Evolutionary conservation across 1,284 basidiomycete species (phyloP), one percentile per base, ranked within the genome.

Genomic region (Tremellales sp.): DNA sequence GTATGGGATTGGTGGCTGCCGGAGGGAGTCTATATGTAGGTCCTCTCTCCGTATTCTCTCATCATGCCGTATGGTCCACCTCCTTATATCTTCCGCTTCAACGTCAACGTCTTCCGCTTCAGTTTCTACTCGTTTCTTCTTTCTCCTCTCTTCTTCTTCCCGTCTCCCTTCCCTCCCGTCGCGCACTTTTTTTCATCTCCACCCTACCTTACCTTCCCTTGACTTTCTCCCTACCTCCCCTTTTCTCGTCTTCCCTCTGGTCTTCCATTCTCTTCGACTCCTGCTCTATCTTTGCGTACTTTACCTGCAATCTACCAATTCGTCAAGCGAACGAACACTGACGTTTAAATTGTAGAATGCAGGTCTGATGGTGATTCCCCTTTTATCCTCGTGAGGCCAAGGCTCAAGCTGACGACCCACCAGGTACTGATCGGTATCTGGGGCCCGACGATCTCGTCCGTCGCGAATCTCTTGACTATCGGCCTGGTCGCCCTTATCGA

Each of bases 401-500:
- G 24, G 33, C 25, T 31, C 16, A 19, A 8, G 16, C 8, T 32
- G 39, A 47, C 48, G 46, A 45, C 9, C 27, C 19, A 25, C 34
- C 37, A 39, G 37, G 21, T 66, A 32, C 62, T 73, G 24, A 73
- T 73, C 35, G 72, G 72, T 0, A 52, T 72, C 18, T 70, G 70
- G 62, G 72, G 72, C 2, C 72, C 72, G 5, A 71, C 70, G 2
- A 68, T 64, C 12, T 63, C 66, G 8, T 69, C 66, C 18, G 70
- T 73, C 9, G 70, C 70, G 16, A 73, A 73, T 48, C 65, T 73
- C 3, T 58, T 73, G 25, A 66, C 72, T 0, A 73, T 73, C 31
- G 72, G 70, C 6, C 53, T 72, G 6, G 72, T 73, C 4, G 70
- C 70, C 4, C 40, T 73, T 16, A 49, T 66, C 10, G 72, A 73